These are phyloP conservation scores for Fragaria iinumae DNA, from an alignment of 306 rosid species.

Conservation along the genomic window DNA sequence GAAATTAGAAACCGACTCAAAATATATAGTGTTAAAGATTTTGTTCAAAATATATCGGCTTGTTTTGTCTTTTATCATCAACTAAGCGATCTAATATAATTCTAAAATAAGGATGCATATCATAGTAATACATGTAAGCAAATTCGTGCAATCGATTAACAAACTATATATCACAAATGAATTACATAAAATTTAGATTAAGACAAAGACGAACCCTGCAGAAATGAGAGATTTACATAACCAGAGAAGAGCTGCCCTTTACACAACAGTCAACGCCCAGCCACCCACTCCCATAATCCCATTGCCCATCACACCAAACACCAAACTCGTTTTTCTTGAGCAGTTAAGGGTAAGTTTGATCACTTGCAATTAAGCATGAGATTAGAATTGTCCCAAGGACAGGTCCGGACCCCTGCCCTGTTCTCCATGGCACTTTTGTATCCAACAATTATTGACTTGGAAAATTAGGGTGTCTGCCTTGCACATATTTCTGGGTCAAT, in stretches of 20 bases:
- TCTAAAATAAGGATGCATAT: too few relatives aligned
- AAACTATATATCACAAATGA: too few relatives aligned
- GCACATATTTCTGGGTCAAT: not conserved
- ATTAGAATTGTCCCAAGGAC: not conserved
- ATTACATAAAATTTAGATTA: not conserved
- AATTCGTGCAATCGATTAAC: too few relatives aligned
- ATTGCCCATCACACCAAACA: not conserved
- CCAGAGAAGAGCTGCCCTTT: not conserved
- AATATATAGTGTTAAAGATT: too few relatives aligned
- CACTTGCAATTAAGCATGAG: not conserved
- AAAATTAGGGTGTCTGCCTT: not conserved
- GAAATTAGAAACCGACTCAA: too few relatives aligned
- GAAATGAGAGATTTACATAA: too few relatives aligned
- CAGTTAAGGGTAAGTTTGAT: not conserved
- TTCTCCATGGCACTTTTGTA: not conserved
- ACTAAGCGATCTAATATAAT: too few relatives aligned
- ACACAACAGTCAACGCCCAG: not conserved
- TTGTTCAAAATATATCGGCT: too few relatives aligned
- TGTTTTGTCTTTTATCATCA: too few relatives aligned
- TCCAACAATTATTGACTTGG: slow-evolving; percentile 2
- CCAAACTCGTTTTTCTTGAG: not conserved
- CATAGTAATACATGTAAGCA: too few relatives aligned
- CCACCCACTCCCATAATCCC: not conserved
- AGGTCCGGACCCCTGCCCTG: slow-evolving; percentile 27
- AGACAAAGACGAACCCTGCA: not conserved